Conservation (phyloP, 1,284 basidiomycete genomes). For the Naganishia albida region DNA sequence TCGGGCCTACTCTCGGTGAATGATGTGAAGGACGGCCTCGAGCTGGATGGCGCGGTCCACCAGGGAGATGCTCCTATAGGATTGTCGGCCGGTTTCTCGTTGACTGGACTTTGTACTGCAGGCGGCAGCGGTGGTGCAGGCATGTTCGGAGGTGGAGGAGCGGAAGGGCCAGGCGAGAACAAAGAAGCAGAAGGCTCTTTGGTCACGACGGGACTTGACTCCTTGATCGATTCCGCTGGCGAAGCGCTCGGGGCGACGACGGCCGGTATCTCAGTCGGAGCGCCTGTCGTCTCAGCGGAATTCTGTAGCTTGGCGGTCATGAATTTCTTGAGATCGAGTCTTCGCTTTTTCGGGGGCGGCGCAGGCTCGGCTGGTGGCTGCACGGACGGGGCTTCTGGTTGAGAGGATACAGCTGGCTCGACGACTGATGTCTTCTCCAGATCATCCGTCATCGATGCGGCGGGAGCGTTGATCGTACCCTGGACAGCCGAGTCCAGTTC, state of each 20-base stretch:
- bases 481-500: not conserved
- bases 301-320: conserved; percentile 17
- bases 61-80: not conserved
- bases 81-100: not conserved
- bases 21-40: not conserved
- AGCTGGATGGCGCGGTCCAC: conserved; percentile 18
- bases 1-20: not conserved
- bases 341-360: conserved; percentile 28
- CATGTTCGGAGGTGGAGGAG: not conserved
- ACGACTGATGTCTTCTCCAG: not conserved
- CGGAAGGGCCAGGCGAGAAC: not conserved
- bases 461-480: not conserved
- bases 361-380: conserved; percentile 7
- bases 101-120: not conserved
- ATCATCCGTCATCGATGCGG: not conserved
- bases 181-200: conserved; percentile 2
- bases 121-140: conserved; percentile 13
- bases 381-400: not conserved
- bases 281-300: not conserved
- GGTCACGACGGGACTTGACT: not conserved
- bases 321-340: conserved; percentile 30
- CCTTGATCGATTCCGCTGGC: not conserved
- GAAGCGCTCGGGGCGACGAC: not conserved
- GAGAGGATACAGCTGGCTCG: not conserved
- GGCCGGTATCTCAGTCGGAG: not conserved